Percentiles rank a stretch among this genome's conserved stretches.
These are phyloP conservation scores for Pulveroboletus sp. DNA, from an alignment of 768 basidiomycete species.

Conservation along the genomic window DNA sequence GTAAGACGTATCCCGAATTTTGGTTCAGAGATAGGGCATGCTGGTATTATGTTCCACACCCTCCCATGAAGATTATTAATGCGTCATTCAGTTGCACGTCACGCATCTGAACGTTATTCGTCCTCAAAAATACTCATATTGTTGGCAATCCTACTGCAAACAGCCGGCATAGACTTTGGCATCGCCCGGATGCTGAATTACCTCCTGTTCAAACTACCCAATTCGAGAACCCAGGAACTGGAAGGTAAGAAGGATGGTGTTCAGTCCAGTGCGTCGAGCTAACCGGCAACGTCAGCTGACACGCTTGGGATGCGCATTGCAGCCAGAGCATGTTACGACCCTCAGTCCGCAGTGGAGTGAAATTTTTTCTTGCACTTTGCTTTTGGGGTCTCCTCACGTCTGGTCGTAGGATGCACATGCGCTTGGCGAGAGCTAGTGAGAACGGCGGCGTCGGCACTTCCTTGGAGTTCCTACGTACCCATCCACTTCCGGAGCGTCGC, in stretches of 20 bases:
- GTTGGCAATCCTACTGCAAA: conserved; percentile 40
- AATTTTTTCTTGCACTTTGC: not conserved
- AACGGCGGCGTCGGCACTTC: conserved; percentile 21
- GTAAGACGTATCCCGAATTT: not conserved
- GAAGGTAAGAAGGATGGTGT: conserved; percentile 51
- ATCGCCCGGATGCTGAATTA: conserved; percentile 46
- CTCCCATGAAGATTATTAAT: not conserved
- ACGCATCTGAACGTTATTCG: conserved; percentile 50
- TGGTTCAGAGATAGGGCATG: conserved; percentile 71
- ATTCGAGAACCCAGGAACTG: conserved; percentile 74
- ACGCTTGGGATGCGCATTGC: conserved; percentile 78
- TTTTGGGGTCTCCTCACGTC: not conserved
- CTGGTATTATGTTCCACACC: conserved; percentile 39
- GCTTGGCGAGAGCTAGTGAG: conserved; percentile 58
- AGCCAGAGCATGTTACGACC: conserved; percentile 84
- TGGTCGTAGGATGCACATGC: conserved; percentile 58
- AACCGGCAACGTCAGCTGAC: conserved; percentile 54
- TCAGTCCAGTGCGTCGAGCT: not conserved
- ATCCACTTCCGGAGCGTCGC: conserved; percentile 71
- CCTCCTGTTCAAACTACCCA: conserved; percentile 67
- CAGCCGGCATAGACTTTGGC: conserved; percentile 52
- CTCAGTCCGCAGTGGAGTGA: conserved; percentile 68
- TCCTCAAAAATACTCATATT: conserved; percentile 39
- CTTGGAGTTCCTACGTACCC: conserved; percentile 72
- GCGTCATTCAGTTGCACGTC: conserved; percentile 48